Base-by-base conservation (phyloP, 2,329 filamentous ascomycete genomes). In the Colletotrichum godetiae region DNA sequence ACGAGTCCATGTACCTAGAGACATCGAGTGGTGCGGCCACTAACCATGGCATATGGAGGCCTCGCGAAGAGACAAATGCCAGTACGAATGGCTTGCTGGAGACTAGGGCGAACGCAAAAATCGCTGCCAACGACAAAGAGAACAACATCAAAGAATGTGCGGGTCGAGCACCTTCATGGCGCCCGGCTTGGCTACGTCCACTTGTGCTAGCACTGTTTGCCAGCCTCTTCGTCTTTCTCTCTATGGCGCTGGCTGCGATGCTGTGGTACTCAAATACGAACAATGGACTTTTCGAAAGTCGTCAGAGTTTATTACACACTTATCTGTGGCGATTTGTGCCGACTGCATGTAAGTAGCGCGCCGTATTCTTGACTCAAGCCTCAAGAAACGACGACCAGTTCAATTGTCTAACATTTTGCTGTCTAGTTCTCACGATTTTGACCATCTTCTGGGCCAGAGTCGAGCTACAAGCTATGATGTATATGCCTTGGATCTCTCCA, bases 401-500 rank as follows among this genome's bases (percentile, higher is more conserved):
- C 33, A 8, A 19, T 11, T 33, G n/a, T 7, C n/a, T 52, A 10
- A 53, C 35, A 10, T 11, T 31, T 2, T 13, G 2, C 29, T 8
- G 6, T 15, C n/a, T 11, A 68, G 68, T 62, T 1, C 2, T 72
- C 2, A 57, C 68, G 5, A 31, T 72, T 10, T 11, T 62, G 22
- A 29, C 68, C 1, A 27, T 68, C 4, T 24, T 62, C 11, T 72
- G 68, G 68, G 49, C 68, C 4, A 67, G 68, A 15, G 68, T 72
- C 8, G 64, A 72, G 19, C 29, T 68, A 1, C 68, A 72, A 15
- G 52, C 68, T 27, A 68, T 68, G 57, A 46, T 59, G 24, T 63
- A 68, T 29, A 68, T 63, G 64, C 68, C 68, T 3, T 72, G 68
- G 64, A 58, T 68, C 11, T 64, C 68, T 3, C 53, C 56, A 37